Percentiles rank a stretch among this genome's conserved stretches.
These are phyloP conservation scores for Pichia sp. DNA, from an alignment of 1,139 yeast species.

Conservation along the genomic window DNA sequence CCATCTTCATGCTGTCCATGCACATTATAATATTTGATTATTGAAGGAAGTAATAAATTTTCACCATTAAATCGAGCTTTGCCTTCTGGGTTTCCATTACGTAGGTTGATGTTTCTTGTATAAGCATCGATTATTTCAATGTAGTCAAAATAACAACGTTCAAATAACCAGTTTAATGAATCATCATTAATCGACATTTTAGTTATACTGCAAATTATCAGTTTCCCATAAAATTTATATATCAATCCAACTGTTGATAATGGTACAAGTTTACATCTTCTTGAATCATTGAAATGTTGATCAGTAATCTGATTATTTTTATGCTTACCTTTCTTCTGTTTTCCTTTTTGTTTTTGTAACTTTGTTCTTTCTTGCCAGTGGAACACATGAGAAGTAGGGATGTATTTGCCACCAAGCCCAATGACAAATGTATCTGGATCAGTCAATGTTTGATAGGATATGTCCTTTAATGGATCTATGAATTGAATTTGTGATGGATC, in stretches of 20 bases:
- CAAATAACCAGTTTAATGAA: conserved; percentile 54
- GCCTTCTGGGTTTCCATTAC: neutral
- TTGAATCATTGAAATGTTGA: conserved; percentile 5
- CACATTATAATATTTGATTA: conserved; percentile 73
- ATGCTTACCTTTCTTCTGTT: neutral
- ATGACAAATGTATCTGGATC: neutral
- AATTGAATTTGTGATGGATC: neutral
- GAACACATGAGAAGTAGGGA: neutral
- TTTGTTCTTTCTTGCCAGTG: conserved; percentile 1
- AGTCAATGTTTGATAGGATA: neutral
- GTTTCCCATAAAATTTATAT: conserved; percentile 84
- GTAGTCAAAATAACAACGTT: conserved; percentile 76
- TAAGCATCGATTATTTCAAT: conserved; percentile 90
- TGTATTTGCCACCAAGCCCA: conserved; percentile 1
- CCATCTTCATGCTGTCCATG: conserved; percentile 30
- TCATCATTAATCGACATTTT: conserved; percentile 25
- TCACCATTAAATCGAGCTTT: conserved; percentile 36
- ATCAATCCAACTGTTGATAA: conserved; percentile 88
- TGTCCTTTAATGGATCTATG: neutral
- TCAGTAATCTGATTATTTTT: neutral
- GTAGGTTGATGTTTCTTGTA: conserved; percentile 62
- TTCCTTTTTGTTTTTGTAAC: neutral
- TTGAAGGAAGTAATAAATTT: conserved; percentile 64
- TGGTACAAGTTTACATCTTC: conserved; percentile 39
- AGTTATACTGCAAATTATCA: conserved; percentile 35